Percentiles rank a stretch among this genome's conserved stretches.
phyloP scores from a whole-genome alignment of 805 yeast genomes.

The Tetrapisispora taiwanensis region DNA sequence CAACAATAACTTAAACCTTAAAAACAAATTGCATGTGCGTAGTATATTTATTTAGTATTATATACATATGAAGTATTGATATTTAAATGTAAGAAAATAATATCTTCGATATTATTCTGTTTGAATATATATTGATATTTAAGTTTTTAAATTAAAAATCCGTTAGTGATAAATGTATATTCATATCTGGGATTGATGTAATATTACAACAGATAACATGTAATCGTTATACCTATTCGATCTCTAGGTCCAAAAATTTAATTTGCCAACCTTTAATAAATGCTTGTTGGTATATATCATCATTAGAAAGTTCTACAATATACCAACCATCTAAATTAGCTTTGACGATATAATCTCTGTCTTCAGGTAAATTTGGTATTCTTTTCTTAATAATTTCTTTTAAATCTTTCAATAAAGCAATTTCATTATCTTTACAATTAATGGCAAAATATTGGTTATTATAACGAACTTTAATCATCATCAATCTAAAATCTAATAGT shows the following conservation, averaged over 20 bases:
- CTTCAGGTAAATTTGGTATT: neutral
- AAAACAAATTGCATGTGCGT: neutral
- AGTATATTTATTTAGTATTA: too few species aligned
- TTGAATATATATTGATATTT: too few species aligned
- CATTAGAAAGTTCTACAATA: conserved; percentile 11
- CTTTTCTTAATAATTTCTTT: conserved; percentile 1
- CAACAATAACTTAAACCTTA: conserved; percentile 32
- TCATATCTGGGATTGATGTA: too few species aligned
- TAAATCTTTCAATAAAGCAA: conserved; percentile 10
- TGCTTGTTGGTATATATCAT: conserved; percentile 10
- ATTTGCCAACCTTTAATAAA: conserved; percentile 5
- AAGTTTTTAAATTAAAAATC: too few species aligned
- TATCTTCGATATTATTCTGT: too few species aligned
- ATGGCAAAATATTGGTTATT: conserved; percentile 14
- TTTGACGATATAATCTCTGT: conserved; percentile 1
- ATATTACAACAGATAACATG: too few species aligned
- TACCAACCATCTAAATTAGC: conserved; percentile 15
- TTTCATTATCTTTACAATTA: conserved; percentile 10
- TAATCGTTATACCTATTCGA: neutral
- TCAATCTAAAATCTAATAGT: neutral
- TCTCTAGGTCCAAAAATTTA: conserved; percentile 6
- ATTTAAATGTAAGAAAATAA: too few species aligned
- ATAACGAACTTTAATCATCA: conserved; percentile 13
- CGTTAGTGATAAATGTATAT: too few species aligned
- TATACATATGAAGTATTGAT: too few species aligned